These are phyloP conservation scores for Colletotrichum gloeosporioides DNA, from an alignment of 2,329 filamentous ascomycete genomes.

Conservation along the genomic window DNA sequence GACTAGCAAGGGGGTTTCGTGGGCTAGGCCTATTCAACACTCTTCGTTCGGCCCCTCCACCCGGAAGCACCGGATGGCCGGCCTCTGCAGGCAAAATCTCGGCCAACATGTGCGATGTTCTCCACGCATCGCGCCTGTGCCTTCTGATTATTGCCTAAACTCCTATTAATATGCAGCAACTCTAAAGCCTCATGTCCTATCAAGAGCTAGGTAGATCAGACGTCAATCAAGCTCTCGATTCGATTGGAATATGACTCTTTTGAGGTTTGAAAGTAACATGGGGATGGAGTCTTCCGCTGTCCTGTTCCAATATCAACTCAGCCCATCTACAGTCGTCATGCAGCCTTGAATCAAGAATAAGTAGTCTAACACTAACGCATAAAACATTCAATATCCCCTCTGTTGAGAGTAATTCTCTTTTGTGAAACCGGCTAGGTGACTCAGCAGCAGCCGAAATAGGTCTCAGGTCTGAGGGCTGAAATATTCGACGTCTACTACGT, in stretches of 20 bases:
- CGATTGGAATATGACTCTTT: rapidly evolving
- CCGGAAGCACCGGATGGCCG: background rate
- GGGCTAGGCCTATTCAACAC: background rate
- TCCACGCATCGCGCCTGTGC: background rate
- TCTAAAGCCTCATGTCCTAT: background rate
- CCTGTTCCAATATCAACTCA: background rate
- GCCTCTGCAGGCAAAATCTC: background rate
- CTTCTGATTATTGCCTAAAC: background rate
- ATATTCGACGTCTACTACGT: background rate
- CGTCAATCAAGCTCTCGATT: background rate
- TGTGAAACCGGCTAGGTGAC: background rate
- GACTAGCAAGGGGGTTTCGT: background rate
- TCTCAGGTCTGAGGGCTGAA: background rate
- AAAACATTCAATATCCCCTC: background rate
- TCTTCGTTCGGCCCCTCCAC: background rate
- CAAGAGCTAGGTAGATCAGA: background rate
- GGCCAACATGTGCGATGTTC: background rate
- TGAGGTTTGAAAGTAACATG: background rate
- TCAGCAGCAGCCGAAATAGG: background rate
- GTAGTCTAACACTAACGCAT: background rate
- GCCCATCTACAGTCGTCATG: background rate
- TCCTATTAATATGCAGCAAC: background rate
- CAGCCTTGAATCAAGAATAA: background rate
- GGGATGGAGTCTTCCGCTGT: background rate
- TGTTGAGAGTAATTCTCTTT: rapidly evolving